Evolutionary conservation across 1,139 yeast species (phyloP).

Genomic region (Candida sp.): DNA sequence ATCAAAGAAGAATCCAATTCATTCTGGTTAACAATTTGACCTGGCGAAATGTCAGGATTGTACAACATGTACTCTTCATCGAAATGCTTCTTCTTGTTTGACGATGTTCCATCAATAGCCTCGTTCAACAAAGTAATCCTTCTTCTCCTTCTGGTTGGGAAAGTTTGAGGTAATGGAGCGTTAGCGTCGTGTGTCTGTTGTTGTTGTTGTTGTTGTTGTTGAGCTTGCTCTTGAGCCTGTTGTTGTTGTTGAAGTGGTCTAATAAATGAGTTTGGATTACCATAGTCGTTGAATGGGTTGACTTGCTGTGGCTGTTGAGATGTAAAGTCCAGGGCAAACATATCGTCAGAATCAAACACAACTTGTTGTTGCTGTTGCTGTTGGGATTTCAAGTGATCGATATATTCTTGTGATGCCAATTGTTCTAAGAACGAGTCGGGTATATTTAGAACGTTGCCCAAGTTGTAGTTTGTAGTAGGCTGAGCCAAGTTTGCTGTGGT

Average conservation of each 20-base stretch:
- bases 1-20: slow-evolving; percentile 31
- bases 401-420: slow-evolving; percentile 14
- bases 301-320: slow-evolving; percentile 11
- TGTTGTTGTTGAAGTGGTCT: slow-evolving; percentile 19
- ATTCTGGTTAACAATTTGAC: slow-evolving; percentile 35
- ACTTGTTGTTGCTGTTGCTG: slow-evolving; percentile 14
- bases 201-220: slow-evolving; percentile 11
- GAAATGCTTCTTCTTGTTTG: slow-evolving; percentile 19
- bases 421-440: slow-evolving; percentile 38
- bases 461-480: slow-evolving; percentile 8
- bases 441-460: slow-evolving; percentile 33
- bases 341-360: slow-evolving; percentile 4
- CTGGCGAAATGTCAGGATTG: slow-evolving; percentile 50
- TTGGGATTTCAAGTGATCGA: slow-evolving; percentile 13
- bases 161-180: slow-evolving; percentile 19
- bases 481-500: slow-evolving; percentile 9
- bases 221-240: slow-evolving; percentile 10
- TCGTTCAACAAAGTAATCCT: slow-evolving; percentile 36
- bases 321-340: slow-evolving; percentile 1
- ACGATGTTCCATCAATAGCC: slow-evolving; percentile 18
- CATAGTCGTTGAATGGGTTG: slow-evolving; percentile 42
- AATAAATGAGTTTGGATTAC: slow-evolving; percentile 39
- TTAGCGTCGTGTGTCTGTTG: slow-evolving; percentile 18
- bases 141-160: slow-evolving; percentile 29
- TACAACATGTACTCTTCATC: slow-evolving; percentile 44